These are phyloP conservation scores for Cyclotella choctawhatcheeana DNA, from an alignment of 108 stramenopile genomes.

Conservation along the genomic window DNA sequence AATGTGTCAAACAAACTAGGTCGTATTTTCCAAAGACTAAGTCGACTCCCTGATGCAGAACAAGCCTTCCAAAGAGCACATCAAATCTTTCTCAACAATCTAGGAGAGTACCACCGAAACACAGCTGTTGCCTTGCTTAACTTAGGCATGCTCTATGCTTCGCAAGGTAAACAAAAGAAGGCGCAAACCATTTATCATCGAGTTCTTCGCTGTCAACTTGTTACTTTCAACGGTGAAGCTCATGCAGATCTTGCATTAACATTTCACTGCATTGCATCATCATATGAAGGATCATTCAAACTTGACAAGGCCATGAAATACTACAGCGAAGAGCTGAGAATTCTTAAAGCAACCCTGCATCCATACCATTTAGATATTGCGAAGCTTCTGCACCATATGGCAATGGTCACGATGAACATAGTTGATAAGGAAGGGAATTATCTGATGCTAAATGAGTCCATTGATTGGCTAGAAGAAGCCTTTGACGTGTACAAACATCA, in stretches of 20 bases:
- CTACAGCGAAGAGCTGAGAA: slow-evolving; percentile 7
- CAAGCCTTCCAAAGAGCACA: slow-evolving; percentile 10
- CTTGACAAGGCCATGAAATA: slow-evolving; percentile 25
- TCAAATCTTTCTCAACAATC: slow-evolving; percentile 83
- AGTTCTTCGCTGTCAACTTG: not conserved
- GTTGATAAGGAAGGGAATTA: slow-evolving; percentile 20
- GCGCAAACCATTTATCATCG: slow-evolving; percentile 8
- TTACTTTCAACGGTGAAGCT: not conserved
- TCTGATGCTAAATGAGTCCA: slow-evolving; percentile 54
- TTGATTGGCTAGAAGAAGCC: slow-evolving; percentile 65
- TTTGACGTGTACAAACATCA: slow-evolving; percentile 9
- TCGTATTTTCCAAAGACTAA: slow-evolving; percentile 3
- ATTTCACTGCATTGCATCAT: slow-evolving; percentile 19
- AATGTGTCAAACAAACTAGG: slow-evolving; percentile 6
- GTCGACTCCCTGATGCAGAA: slow-evolving; percentile 3
- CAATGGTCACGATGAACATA: slow-evolving; percentile 11
- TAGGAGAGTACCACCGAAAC: slow-evolving; percentile 63
- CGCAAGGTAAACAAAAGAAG: slow-evolving; percentile 10
- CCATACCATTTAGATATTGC: slow-evolving; percentile 19
- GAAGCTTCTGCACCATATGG: slow-evolving; percentile 23
- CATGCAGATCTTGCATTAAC: slow-evolving; percentile 7
- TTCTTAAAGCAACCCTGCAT: slow-evolving; percentile 4
- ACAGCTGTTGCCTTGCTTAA: slow-evolving; percentile 3
- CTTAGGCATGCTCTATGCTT: slow-evolving; percentile 10
- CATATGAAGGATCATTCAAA: slow-evolving; percentile 14